A percentile compares a stretch with the other conserved stretches of the same genome.
These are phyloP conservation scores for Toxicodendron radicans DNA, from an alignment of 345 rosid genomes.

Conservation along the genomic window DNA sequence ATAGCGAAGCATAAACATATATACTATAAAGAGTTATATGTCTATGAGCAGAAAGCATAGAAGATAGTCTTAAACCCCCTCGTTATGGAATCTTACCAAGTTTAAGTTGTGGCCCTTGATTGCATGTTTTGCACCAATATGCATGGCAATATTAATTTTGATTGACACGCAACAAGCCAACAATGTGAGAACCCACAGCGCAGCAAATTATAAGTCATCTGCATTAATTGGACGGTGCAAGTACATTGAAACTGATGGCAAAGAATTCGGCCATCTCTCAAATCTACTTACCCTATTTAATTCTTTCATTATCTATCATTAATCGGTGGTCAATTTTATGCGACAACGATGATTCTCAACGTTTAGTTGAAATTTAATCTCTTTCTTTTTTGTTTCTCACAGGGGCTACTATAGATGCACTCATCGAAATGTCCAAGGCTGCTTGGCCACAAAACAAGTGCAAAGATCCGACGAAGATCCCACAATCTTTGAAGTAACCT, in stretches of 20 bases:
- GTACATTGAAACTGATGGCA: not conserved
- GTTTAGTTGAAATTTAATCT: too few species aligned
- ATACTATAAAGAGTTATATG: too few species aligned
- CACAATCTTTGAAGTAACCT: slow-evolving; percentile 51
- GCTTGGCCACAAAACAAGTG: slow-evolving; percentile 85
- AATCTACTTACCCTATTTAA: too few species aligned
- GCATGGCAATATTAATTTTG: too few species aligned
- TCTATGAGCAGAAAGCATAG: too few species aligned
- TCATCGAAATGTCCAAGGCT: slow-evolving; percentile 63
- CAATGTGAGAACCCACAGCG: not conserved
- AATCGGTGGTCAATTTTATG: too few species aligned
- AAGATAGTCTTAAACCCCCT: not conserved
- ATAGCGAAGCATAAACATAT: too few species aligned
- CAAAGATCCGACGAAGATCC: slow-evolving; percentile 77
- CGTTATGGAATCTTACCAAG: not conserved
- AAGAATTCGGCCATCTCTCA: not conserved
- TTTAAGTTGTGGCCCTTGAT: not conserved
- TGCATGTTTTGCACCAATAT: not conserved
- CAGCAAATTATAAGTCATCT: not conserved
- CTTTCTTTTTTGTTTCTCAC: slow-evolving; percentile 7
- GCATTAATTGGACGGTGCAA: not conserved
- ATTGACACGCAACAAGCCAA: not conserved
- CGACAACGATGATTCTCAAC: too few species aligned
- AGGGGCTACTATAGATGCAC: slow-evolving; percentile 93
- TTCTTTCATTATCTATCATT: too few species aligned